Conservation (phyloP, 176 grass and related monocot genomes). For the Guadua angustifolia region DNA sequence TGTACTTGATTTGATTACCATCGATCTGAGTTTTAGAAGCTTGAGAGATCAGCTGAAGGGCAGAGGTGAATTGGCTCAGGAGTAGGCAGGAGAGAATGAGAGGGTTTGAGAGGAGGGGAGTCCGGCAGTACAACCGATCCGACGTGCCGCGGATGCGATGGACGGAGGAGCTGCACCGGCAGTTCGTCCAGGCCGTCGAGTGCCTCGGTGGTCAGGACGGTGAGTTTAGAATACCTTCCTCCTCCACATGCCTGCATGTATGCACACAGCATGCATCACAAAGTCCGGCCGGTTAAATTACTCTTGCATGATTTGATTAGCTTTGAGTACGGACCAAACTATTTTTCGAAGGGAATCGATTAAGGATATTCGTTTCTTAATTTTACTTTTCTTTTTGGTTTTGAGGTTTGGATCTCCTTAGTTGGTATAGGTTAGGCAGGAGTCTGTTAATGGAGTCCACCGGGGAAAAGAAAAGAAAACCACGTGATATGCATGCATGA, state of each 20-base stretch:
- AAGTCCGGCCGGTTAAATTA: background rate
- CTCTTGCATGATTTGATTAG: background rate
- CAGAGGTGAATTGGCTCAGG: slow-evolving; percentile 16
- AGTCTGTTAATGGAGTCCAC: slow-evolving; percentile 2
- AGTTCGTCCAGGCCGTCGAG: slow-evolving; percentile 73
- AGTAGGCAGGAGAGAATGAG: slow-evolving; percentile 41
- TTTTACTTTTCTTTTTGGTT: background rate
- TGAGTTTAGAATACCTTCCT: slow-evolving; percentile 40
- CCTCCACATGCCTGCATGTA: background rate
- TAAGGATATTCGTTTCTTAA: background rate
- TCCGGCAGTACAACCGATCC: slow-evolving; percentile 88
- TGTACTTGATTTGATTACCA: background rate
- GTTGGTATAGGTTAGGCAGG: slow-evolving; percentile 3
- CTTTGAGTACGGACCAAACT: background rate
- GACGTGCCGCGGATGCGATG: slow-evolving; percentile 77
- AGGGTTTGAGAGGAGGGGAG: slow-evolving; percentile 66
- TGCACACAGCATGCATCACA: background rate
- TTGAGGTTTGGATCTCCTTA: slow-evolving; percentile 11
- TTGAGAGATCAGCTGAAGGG: slow-evolving; percentile 39
- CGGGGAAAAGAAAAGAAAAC: background rate
- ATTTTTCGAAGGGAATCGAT: background rate
- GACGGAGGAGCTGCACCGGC: slow-evolving; percentile 88
- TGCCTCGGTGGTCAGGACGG: slow-evolving; percentile 77
- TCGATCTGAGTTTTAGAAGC: slow-evolving; percentile 25
- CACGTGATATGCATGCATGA: slow-evolving; percentile 31